Conservation (phyloP, 139 green algal species). For the Eudorina sp. region DNA sequence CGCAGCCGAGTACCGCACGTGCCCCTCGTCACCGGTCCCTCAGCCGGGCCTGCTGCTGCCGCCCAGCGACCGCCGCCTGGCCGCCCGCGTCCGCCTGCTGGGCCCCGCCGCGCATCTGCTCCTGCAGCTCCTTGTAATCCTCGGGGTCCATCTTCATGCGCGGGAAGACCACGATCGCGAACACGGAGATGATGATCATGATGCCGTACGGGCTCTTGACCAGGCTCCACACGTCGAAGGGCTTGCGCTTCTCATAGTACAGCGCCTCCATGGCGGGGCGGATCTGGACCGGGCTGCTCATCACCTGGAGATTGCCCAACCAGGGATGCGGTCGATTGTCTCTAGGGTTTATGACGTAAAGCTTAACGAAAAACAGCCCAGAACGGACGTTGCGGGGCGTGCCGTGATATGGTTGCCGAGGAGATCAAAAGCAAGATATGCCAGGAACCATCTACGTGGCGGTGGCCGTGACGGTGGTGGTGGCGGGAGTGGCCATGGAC, state of each 20-base stretch:
- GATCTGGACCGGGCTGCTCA: conserved; percentile 51
- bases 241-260: conserved; percentile 70
- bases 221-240: conserved; percentile 68
- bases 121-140: conserved; percentile 59
- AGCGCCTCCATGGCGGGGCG: conserved; percentile 46
- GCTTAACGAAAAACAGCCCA: too few species aligned
- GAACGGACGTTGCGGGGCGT: too few species aligned
- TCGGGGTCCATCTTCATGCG: conserved; percentile 70
- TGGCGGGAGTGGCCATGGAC: too few species aligned
- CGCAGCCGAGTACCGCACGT: too few species aligned
- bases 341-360: too few species aligned
- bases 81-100: neutral
- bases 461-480: too few species aligned
- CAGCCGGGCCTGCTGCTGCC: conserved; percentile 11
- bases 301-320: too few species aligned
- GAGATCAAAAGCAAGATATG: too few species aligned
- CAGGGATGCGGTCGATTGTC: too few species aligned
- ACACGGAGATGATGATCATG: conserved; percentile 71
- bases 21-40: neutral
- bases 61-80: neutral
- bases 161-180: conserved; percentile 73
- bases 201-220: conserved; percentile 74
- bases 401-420: too few species aligned
- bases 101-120: neutral
- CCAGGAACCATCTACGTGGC: too few species aligned